phyloP scores from a whole-genome alignment of 2,329 filamentous ascomycete species.

The Ophiosphaerella korrae region DNA sequence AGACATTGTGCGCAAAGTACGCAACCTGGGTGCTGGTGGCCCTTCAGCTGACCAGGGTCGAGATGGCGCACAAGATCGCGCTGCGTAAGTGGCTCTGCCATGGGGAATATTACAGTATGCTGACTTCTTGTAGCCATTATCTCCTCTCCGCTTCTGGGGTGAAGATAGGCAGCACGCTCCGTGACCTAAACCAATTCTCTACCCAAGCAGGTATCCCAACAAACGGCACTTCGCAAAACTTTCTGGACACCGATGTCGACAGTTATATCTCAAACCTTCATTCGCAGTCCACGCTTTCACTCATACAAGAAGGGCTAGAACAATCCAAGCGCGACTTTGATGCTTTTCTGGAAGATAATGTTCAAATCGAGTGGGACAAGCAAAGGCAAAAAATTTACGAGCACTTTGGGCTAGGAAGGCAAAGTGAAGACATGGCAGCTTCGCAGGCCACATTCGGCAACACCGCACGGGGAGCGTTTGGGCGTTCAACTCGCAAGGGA shows the following conservation, averaged over 20 bases:
- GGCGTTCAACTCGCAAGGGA: constrained; percentile 53
- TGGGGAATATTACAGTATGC: neutral
- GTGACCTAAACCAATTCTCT: constrained; percentile 82
- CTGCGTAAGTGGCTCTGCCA: constrained; percentile 53
- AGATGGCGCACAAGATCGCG: constrained; percentile 49
- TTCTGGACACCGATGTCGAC: constrained; percentile 61
- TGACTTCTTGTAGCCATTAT: constrained; percentile 70
- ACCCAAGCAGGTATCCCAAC: constrained; percentile 67
- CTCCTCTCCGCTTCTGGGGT: constrained; percentile 92
- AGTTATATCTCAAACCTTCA: constrained; percentile 85
- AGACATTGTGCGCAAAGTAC: constrained; percentile 78
- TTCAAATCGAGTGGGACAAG: constrained; percentile 93
- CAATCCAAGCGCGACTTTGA: constrained; percentile 92
- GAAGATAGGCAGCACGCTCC: constrained; percentile 81
- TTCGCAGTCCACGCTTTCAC: constrained; percentile 86
- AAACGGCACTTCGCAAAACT: constrained; percentile 42
- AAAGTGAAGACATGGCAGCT: constrained; percentile 46
- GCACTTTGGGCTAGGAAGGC: constrained; percentile 81
- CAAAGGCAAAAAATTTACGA: constrained; percentile 93
- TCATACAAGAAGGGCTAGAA: constrained; percentile 89
- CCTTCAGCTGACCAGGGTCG: constrained; percentile 59
- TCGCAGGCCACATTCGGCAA: constrained; percentile 43
- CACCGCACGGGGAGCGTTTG: constrained; percentile 57
- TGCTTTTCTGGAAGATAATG: constrained; percentile 88
- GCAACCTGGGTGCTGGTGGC: constrained; percentile 76